Evolutionary conservation across 2,329 filamentous ascomycete genomes (phyloP), one percentile per base, ranked within the genome.

Genomic region (Alternaria conjuncta): DNA sequence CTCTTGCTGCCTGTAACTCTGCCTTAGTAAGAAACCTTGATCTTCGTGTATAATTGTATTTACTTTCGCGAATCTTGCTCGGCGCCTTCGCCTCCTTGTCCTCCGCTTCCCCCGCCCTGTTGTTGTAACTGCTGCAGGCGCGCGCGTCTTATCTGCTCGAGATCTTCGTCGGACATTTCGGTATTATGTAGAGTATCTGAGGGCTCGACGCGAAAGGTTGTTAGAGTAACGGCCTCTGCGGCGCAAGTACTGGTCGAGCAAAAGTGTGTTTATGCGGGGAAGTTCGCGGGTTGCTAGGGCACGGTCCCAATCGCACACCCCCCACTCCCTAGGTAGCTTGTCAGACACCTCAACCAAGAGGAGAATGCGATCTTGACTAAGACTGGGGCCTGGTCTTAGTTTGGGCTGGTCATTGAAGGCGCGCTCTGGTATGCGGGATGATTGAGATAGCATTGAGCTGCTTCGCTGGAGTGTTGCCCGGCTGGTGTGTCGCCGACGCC

Each of bases 61-160:
- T 68, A 75, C 73, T 71, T 86, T 80, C 87, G 86, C 76, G 92
- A 85, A 60, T 92, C 88, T 67, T 92, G 82, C 61, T 84, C 80
- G 54, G 80, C 82, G 71, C 83, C 84, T 56, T 80, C 78, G 57
- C 84, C 84, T 69, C 83, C 84, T 64, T 84, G 82, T 82, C 85
- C 86, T 64, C 84, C 85, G 67, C 86, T 83, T 30, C 81, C 50
- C 32, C 56, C 92, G 85, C 73, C 71, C 76, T 88, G 86, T 73
- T 94, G 87, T 82, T 96, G 96, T 71, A 98, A 90, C 84, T 99
- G 94, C 82, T 95, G 92, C 58, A 97, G 90, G 67, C 96, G 93
- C 75, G 95, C 95, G 81, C 93, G 92, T 79, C 95, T 87, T 78
- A 98, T 97, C 91, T 97, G 87, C 78, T 90, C 89, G 61, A 91